These are phyloP conservation scores for Nasturtium officinale DNA, from an alignment of 345 rosid genomes.

Conservation along the genomic window DNA sequence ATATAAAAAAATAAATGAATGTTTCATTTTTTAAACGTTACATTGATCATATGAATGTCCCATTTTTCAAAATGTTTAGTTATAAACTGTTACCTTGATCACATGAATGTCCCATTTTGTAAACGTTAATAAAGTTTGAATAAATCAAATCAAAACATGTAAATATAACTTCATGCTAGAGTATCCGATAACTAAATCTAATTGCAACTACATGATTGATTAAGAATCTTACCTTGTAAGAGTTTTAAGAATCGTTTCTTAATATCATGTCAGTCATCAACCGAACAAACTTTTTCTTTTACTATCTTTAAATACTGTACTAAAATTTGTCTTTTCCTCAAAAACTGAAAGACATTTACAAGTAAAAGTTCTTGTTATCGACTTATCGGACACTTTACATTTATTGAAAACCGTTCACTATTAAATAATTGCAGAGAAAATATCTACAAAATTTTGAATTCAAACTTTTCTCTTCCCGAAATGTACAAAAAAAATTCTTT, in stretches of 20 bases:
- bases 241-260: conserved; percentile 24
- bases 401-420: conserved; percentile 20
- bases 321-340: conserved; percentile 18
- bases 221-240: conserved; percentile 22
- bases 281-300: background rate
- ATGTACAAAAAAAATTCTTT: conserved; percentile 6
- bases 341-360: conserved; percentile 10
- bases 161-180: background rate
- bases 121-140: too few species aligned
- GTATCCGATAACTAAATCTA: conserved; percentile 28
- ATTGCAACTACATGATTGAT: conserved; percentile 1
- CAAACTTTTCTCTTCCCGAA: conserved; percentile 28
- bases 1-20: too few species aligned
- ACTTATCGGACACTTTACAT: conserved; percentile 19
- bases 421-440: conserved; percentile 18
- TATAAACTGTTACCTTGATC: background rate
- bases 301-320: too few species aligned
- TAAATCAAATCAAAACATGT: background rate
- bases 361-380: background rate
- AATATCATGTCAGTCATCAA: conserved; percentile 1
- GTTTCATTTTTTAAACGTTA: too few species aligned
- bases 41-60: too few species aligned
- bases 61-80: too few species aligned
- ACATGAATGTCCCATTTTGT: too few species aligned
- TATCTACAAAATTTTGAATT: conserved; percentile 34